Conservation (phyloP, 1,284 basidiomycete species). For the Ustanciosporium gigantosporum region DNA sequence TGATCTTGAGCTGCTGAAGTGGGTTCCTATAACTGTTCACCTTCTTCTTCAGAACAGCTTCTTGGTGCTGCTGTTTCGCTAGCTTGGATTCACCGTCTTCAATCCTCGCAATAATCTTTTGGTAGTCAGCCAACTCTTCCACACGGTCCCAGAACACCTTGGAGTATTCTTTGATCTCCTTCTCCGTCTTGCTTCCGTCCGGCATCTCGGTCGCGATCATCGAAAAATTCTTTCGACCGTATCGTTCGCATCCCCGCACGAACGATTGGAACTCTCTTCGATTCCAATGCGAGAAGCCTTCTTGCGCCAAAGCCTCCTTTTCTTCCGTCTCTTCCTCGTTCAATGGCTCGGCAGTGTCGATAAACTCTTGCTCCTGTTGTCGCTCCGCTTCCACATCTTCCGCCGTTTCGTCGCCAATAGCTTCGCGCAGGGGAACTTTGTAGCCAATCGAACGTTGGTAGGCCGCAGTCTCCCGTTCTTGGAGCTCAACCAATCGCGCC, state of each 20-base stretch:
- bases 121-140: constrained; percentile 69
- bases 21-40: constrained; percentile 41
- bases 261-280: constrained; percentile 91
- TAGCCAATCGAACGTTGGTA: constrained; percentile 73
- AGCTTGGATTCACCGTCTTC: constrained; percentile 57
- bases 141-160: constrained; percentile 87
- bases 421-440: constrained; percentile 72
- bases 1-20: constrained; percentile 53
- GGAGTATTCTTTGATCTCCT: constrained; percentile 80
- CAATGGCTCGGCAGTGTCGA: constrained; percentile 66
- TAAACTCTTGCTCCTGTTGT: constrained; percentile 75
- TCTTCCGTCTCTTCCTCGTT: constrained; percentile 78
- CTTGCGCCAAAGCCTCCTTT: constrained; percentile 64
- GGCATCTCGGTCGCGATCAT: constrained; percentile 80
- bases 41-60: constrained; percentile 43
- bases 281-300: constrained; percentile 64
- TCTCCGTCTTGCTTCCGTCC: constrained; percentile 69
- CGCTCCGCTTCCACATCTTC: constrained; percentile 62
- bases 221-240: constrained; percentile 80
- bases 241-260: constrained; percentile 78
- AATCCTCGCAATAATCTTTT: constrained; percentile 50
- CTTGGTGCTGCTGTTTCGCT: constrained; percentile 49
- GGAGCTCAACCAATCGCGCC: constrained; percentile 76
- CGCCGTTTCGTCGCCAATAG: constrained; percentile 63
- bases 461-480: constrained; percentile 73